Evolutionary conservation across 1,284 basidiomycete species (phyloP).

Genomic region (Austroboletus niveus): DNA sequence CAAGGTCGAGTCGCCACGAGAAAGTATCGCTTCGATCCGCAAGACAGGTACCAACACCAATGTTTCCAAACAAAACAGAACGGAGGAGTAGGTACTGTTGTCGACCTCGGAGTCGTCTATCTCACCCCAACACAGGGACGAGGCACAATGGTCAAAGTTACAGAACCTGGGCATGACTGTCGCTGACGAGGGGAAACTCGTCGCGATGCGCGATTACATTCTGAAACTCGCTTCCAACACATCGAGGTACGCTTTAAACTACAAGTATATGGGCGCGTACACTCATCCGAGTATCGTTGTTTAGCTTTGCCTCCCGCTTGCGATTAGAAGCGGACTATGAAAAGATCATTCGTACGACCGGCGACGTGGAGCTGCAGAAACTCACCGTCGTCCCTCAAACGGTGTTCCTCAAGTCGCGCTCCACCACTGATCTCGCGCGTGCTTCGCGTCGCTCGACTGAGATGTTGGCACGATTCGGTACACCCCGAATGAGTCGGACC

Average conservation of each 20-base stretch:
- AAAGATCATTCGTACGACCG: conserved; percentile 62
- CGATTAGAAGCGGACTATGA: conserved; percentile 62
- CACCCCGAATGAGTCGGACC: conserved; percentile 44
- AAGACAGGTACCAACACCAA: conserved; percentile 44
- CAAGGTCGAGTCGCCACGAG: conserved; percentile 65
- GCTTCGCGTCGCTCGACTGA: conserved; percentile 35
- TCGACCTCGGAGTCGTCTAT: not conserved
- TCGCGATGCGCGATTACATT: conserved; percentile 87
- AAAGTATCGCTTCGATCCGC: conserved; percentile 63
- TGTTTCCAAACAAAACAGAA: conserved; percentile 49
- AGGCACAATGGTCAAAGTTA: conserved; percentile 67
- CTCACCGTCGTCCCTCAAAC: conserved; percentile 93
- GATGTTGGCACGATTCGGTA: conserved; percentile 41
- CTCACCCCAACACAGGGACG: conserved; percentile 54
- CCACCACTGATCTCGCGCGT: conserved; percentile 39
- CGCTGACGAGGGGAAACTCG: conserved; percentile 78
- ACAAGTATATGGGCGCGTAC: not conserved
- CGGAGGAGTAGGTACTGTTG: conserved; percentile 64
- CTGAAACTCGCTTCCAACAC: conserved; percentile 75
- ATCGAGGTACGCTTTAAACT: conserved; percentile 44
- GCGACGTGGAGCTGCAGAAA: conserved; percentile 74
- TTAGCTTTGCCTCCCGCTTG: conserved; percentile 62
- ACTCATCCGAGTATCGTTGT: conserved; percentile 7
- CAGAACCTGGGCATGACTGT: conserved; percentile 81
- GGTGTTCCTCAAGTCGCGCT: conserved; percentile 77